Evolutionary conservation across 176 grass and related monocot genomes (phyloP).

Genomic region (Cenchrus americanus): DNA sequence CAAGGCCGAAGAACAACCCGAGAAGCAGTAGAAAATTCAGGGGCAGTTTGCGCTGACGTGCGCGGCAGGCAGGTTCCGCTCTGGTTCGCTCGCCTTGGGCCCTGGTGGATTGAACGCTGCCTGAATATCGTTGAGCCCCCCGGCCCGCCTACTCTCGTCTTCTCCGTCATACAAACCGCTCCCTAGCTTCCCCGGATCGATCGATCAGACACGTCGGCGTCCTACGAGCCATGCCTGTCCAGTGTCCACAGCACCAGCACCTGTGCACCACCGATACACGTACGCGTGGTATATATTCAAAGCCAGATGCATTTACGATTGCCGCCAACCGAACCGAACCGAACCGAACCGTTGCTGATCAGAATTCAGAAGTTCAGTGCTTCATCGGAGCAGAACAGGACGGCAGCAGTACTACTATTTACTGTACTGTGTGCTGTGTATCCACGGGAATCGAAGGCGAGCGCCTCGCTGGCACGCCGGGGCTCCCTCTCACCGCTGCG

Average conservation of each 20-base stretch:
- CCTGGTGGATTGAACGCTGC: not conserved
- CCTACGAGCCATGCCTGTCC: not conserved
- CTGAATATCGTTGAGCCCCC: no score
- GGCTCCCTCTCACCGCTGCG: not conserved
- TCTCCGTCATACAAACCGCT: not conserved
- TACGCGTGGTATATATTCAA: slow-evolving; percentile 18
- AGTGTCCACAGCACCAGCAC: not conserved
- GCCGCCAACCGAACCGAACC: slow-evolving; percentile 2
- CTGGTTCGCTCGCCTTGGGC: no score
- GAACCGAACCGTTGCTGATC: slow-evolving; percentile 13
- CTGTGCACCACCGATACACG: not conserved
- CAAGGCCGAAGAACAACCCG: not conserved
- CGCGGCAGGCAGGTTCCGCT: not conserved
- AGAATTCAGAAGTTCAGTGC: not conserved
- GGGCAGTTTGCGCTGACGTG: no score
- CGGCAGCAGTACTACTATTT: not conserved
- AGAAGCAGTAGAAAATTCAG: not conserved
- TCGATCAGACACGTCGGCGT: slow-evolving; percentile 41
- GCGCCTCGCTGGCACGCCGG: not conserved
- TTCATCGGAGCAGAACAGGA: not conserved
- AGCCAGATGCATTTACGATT: slow-evolving; percentile 27
- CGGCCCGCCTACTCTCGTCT: no score
- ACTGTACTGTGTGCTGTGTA: not conserved
- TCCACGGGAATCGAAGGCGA: not conserved
- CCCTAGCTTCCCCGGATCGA: not conserved